Evolutionary conservation across 2,329 filamentous ascomycete species (phyloP), one percentile per base, ranked within the genome.

Genomic region (Pseudonectria foliicola): DNA sequence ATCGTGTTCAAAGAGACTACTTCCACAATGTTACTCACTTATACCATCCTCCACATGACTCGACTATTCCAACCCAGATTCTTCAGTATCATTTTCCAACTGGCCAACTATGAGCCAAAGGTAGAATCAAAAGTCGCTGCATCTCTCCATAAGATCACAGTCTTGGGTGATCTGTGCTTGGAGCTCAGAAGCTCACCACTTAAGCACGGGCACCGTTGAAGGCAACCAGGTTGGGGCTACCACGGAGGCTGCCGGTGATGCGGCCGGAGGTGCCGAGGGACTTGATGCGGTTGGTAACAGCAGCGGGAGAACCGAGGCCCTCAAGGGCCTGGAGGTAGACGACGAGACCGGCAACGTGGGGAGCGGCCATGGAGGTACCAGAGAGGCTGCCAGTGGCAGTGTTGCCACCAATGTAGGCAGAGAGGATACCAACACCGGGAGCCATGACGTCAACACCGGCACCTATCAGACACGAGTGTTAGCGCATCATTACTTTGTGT

Each of bases 251-350:
- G 28, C 57, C 58, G 26, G 61, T 57, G 42, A 69, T 37, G 14
- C 54, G 54, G 35, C 60, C 60, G 45, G 61, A 60, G 30, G 59
- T 63, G 8, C 59, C 55, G 27, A 73, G 59, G 25, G 61, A 49
- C 48, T 61, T 56, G 38, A 74, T 62, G 26, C 64, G 59, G 39
- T 50, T 38, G 34, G 57, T 58, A 14, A 75, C 61, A 16, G 60
- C 62, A 33, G 62, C 57, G 4, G 73, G 71, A 14, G 61, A 63
- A 27, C 40, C 44, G 29, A 51, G 43, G 16, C 36, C 35, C 42
- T 76, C 58, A 12, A 74, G 66, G 13, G 61, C 61, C 40, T 76
- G 51, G 18, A 68, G 54, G 43, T 67, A 67, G 11, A 62, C 56
- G 23, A 43, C 62, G 14, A 68, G 53, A 14, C 64, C 64, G 2